Conservation (phyloP, 441 rosid species). For the Croton laevigatus region DNA sequence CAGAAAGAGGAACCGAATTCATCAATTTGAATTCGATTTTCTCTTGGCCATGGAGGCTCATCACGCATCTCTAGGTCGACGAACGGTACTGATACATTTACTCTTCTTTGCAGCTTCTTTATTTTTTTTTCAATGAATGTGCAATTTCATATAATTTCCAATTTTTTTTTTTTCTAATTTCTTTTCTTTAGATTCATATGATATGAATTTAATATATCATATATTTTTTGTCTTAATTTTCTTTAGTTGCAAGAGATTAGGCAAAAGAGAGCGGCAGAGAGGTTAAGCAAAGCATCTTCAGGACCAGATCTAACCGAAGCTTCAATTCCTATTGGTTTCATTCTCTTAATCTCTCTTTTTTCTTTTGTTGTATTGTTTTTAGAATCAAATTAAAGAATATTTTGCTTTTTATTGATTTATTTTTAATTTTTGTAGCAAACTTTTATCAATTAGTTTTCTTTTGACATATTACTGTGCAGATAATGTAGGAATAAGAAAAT, state of each 20-base stretch:
- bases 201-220: background rate
- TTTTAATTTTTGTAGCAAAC: background rate
- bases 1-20: background rate
- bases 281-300: slow-evolving; percentile 71
- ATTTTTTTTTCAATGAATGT: background rate
- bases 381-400: background rate
- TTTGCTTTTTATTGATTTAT: background rate
- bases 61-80: slow-evolving; percentile 89
- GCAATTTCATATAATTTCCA: background rate
- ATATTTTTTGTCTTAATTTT: background rate
- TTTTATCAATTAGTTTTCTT: background rate
- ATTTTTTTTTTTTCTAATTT: background rate
- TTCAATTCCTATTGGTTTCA: slow-evolving; percentile 42
- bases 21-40: background rate
- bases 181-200: background rate
- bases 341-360: background rate
- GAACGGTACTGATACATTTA: slow-evolving; percentile 52
- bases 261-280: slow-evolving; percentile 90
- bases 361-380: background rate
- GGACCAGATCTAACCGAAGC: slow-evolving; percentile 73
- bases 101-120: background rate
- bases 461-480: slow-evolving; percentile 30
- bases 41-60: slow-evolving; percentile 50
- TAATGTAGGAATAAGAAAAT: slow-evolving; percentile 57
- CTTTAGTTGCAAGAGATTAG: slow-evolving; percentile 85